Evolutionary conservation across 768 basidiomycete species (phyloP), one percentile per base, ranked within the genome.

Genomic region (Neoboletus magnificus): DNA sequence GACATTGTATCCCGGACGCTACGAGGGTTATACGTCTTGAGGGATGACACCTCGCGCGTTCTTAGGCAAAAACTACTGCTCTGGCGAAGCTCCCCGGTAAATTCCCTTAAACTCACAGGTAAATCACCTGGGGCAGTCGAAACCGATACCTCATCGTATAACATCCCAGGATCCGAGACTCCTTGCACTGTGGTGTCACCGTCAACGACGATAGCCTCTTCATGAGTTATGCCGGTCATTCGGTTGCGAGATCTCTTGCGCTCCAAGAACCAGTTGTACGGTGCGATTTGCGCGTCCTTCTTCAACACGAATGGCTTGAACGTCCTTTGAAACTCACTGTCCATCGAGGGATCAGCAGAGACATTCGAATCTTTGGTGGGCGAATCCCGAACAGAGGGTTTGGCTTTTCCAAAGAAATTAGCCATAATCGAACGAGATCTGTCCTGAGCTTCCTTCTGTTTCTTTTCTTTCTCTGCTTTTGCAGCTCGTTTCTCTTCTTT

Each of bases 291-390:
- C 6, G 82, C 80, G 57, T 83, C 89, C 65, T 88, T 92, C 75
- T 89, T 91, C 56, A 89, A 61, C 5, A 82, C 76, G 67, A 93
- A 96, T 1, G 91, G 86, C 62, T 82, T 86, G 76, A 97, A 97
- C 1, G 78, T 76, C 62, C 75, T 82, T 51, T 86, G 80, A 62
- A 91, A 96, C 44, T 93, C 88, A 16, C 81, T 81, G 29, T 77
- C 75, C 30, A 64, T 67, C 7, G 76, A 77, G 44, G 82, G 55
- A 15, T 56, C 55, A 18, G 58, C 67, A 42, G 68, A 52, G 10
- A 72, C 65, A 35, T 65, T 62, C 1, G 67, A 62, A 15, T 64
- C 62, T 43, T 70, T 69, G 22, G 59, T 39, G 58, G 63, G 40
- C 51, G 58, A 63, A 63, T 63, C 44, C 54, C 57, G 50, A 59